A percentile compares a stretch with the other conserved stretches of the same genome.
phyloP scores from a whole-genome alignment of 768 basidiomycete species.

The Panus rudis region DNA sequence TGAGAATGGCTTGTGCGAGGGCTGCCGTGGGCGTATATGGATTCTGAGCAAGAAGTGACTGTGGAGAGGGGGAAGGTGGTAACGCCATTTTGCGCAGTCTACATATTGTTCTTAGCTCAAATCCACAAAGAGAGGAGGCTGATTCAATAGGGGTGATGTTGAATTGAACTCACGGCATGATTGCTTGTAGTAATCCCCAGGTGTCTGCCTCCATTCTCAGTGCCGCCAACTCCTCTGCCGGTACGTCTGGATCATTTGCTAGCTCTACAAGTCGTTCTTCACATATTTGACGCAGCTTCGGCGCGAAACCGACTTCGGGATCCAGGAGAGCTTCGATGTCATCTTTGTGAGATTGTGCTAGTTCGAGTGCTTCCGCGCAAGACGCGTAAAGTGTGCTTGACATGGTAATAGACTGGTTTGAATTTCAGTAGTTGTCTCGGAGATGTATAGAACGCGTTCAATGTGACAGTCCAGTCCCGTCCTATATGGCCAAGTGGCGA shows the following conservation, averaged over 20 bases:
- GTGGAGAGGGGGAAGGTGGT: slow-evolving; percentile 40
- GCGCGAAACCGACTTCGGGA: slow-evolving; percentile 65
- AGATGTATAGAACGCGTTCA: too few relatives aligned
- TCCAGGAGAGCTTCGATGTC: slow-evolving; percentile 59
- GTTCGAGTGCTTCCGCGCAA: slow-evolving; percentile 59
- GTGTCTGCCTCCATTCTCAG: slow-evolving; percentile 73
- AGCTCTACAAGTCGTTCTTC: slow-evolving; percentile 50
- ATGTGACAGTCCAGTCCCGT: too few relatives aligned
- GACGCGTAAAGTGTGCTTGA: slow-evolving; percentile 51
- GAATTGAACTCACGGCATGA: slow-evolving; percentile 65
- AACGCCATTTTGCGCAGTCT: slow-evolving; percentile 66
- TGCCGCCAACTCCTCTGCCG: slow-evolving; percentile 50
- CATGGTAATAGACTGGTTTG: slow-evolving; percentile 29
- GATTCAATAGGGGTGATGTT: neutral
- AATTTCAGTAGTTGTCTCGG: too few relatives aligned
- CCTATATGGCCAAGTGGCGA: too few relatives aligned
- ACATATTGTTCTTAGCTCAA: neutral
- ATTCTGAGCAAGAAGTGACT: slow-evolving; percentile 55
- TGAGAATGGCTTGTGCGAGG: slow-evolving; percentile 68
- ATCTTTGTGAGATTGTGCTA: slow-evolving; percentile 45
- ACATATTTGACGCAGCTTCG: slow-evolving; percentile 46
- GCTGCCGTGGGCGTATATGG: slow-evolving; percentile 78
- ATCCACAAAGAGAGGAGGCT: neutral
- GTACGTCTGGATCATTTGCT: slow-evolving; percentile 34
- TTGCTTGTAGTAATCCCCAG: slow-evolving; percentile 72